Conservation (phyloP, 345 rosid species). For the Rhodamnia rubescens region DNA sequence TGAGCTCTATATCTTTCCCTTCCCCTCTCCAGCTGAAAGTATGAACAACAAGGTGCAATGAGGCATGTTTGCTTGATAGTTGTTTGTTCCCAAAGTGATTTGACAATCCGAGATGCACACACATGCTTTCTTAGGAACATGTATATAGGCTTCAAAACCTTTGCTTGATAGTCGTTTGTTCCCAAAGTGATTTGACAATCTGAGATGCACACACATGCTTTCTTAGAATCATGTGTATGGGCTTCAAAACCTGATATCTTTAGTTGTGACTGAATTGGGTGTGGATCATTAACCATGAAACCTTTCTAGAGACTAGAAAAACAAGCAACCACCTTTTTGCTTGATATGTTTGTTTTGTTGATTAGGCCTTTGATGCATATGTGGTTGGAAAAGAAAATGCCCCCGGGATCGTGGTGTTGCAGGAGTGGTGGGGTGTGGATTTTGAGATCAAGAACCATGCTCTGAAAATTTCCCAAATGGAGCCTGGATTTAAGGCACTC, state of each 20-base stretch:
- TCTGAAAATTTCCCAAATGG: constrained; percentile 61
- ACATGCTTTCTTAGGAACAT: neutral
- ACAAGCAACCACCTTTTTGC: neutral
- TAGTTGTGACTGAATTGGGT: neutral
- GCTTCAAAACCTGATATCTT: neutral
- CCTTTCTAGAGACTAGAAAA: neutral
- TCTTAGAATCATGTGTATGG: neutral
- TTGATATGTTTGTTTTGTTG: neutral
- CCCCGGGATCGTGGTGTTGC: constrained; percentile 85
- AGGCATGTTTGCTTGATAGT: neutral
- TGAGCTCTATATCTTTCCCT: neutral
- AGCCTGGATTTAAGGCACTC: constrained; percentile 74
- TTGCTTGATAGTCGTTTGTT: neutral
- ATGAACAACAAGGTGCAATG: neutral
- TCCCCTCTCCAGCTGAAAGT: neutral
- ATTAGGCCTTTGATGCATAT: constrained; percentile 80
- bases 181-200: neutral
- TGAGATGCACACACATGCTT: neutral
- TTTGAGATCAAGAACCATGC: constrained; percentile 95
- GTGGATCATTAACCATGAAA: neutral
- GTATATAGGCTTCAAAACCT: neutral
- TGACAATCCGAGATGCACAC: neutral
- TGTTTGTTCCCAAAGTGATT: neutral
- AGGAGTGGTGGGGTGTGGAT: constrained; percentile 99
- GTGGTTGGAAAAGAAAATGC: constrained; percentile 87